Base-by-base conservation (phyloP, 2,329 filamentous ascomycete species). In the Neodidymelliopsis sp. region DNA sequence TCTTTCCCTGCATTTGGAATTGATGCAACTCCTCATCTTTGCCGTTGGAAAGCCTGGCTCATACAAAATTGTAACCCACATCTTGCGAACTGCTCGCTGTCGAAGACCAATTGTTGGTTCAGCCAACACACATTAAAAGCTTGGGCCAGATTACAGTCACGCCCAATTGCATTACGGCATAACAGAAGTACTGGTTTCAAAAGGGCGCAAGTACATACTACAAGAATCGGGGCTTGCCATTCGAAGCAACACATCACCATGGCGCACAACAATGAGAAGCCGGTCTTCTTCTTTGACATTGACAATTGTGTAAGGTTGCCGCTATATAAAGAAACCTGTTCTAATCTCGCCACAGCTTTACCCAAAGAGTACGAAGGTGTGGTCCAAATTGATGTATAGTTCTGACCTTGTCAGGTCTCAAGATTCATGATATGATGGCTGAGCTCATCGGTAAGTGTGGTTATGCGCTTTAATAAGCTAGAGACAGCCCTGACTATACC, bases 371-470 rank as follows among this genome's bases (percentile, higher is more conserved):
- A 68, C 74, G 82, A 70, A 11, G 5, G 13, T 37, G 11, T 3
- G 9, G 6, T 27, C 16, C 8, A 18, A 10, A 16, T 22, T 15
- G 12, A 29, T 16, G 9, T 15, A 37, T 13, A 15, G 39, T 13
- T 49, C 52, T 69, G 46, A 68, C 38, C n/a, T 19, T 53, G 87
- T 3, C 18, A 74, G 89, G 83, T 69, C 85, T 85, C 59, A 89
- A 88, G 62, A 91, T 99, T 34, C 89, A 95, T 67, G 87, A 95
- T 67, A 81, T 89, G 67, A 97, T 99, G 94, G 86, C 86, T 24
- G 81, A 85, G 42, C 80, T 97, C 54, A 99, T 97, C 67, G 76
- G 72, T 74, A 56, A 41, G 65, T 57, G 22, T 1, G 19, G 65
- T 46, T 25, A 47, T 15, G 9, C 27, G 10, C 30, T 23, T 2